These are phyloP conservation scores for Yamadazyma membranifaciens DNA, from an alignment of 1,139 yeast species.

Conservation along the genomic window DNA sequence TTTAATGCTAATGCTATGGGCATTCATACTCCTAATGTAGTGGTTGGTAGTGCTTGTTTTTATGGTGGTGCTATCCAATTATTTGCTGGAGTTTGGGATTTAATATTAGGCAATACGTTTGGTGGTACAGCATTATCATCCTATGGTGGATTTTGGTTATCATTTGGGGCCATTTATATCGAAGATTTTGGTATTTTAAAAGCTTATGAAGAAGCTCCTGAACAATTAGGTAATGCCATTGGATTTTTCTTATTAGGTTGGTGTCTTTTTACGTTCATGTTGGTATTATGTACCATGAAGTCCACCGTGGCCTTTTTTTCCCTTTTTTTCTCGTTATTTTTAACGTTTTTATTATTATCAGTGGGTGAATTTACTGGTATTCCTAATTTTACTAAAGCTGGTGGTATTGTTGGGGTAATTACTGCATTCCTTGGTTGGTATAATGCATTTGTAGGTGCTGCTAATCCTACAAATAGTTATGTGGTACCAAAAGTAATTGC, in stretches of 20 bases:
- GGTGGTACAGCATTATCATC: conserved; percentile 65
- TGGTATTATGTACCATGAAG: conserved; percentile 58
- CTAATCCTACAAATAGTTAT: conserved; percentile 28
- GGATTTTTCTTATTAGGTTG: conserved; percentile 67
- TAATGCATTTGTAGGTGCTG: conserved; percentile 39
- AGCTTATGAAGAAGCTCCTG: conserved; percentile 47
- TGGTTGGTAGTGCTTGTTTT: conserved; percentile 43
- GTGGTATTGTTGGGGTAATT: conserved; percentile 65
- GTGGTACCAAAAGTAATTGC: conserved; percentile 20
- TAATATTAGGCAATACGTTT: conserved; percentile 63
- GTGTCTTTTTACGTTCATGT: conserved; percentile 60
- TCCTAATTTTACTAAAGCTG: conserved; percentile 54
- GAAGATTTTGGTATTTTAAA: conserved; percentile 54
- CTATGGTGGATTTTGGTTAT: conserved; percentile 76
- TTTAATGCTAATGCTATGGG: conserved; percentile 41
- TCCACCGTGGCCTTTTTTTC: conserved; percentile 61
- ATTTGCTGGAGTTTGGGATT: conserved; percentile 66
- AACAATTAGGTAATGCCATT: conserved; percentile 47
- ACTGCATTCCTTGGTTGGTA: conserved; percentile 64
- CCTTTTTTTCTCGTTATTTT: conserved; percentile 51
- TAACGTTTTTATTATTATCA: conserved; percentile 57
- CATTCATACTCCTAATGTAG: conserved; percentile 32
- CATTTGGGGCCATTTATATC: conserved; percentile 57
- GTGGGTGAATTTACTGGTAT: conserved; percentile 54
- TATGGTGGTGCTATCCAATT: conserved; percentile 66